These are phyloP conservation scores for Yamadazyma epiphylla DNA, from an alignment of 1,139 yeast genomes.

Conservation along the genomic window DNA sequence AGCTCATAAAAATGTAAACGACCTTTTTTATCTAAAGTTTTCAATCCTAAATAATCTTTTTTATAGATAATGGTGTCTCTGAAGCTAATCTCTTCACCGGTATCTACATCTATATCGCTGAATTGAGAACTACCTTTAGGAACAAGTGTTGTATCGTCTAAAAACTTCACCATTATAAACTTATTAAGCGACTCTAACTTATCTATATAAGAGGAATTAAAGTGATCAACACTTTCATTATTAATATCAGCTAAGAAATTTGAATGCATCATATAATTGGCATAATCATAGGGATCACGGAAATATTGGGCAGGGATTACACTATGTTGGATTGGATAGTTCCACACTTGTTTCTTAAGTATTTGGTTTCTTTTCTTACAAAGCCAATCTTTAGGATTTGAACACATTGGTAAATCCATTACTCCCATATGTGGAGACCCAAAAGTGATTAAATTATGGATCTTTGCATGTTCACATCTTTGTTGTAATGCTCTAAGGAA, in stretches of 20 bases:
- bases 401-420: conserved; percentile 63
- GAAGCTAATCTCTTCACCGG: conserved; percentile 44
- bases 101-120: conserved; percentile 45
- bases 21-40: conserved; percentile 35
- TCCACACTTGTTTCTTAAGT: conserved; percentile 62
- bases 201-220: conserved; percentile 30
- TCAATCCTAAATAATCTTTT: conserved; percentile 59
- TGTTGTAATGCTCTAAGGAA: conserved; percentile 65
- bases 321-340: conserved; percentile 50
- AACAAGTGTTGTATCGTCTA: conserved; percentile 60
- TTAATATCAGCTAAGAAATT: conserved; percentile 61
- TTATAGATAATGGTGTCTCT: conserved; percentile 47
- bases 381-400: conserved; percentile 49
- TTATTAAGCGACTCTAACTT: conserved; percentile 43
- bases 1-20: conserved; percentile 48
- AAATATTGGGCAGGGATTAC: conserved; percentile 76
- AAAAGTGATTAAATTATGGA: conserved; percentile 61
- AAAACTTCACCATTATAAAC: conserved; percentile 59
- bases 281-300: conserved; percentile 49
- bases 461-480: conserved; percentile 45
- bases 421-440: conserved; percentile 86
- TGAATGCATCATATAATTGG: conserved; percentile 47
- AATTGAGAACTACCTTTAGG: conserved; percentile 76
- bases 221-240: conserved; percentile 45
- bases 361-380: conserved; percentile 55